Percentiles rank a stretch among this genome's conserved stretches.
These are phyloP conservation scores for Rubroboletus pulcherrimus DNA, from an alignment of 768 basidiomycete species.

Conservation along the genomic window DNA sequence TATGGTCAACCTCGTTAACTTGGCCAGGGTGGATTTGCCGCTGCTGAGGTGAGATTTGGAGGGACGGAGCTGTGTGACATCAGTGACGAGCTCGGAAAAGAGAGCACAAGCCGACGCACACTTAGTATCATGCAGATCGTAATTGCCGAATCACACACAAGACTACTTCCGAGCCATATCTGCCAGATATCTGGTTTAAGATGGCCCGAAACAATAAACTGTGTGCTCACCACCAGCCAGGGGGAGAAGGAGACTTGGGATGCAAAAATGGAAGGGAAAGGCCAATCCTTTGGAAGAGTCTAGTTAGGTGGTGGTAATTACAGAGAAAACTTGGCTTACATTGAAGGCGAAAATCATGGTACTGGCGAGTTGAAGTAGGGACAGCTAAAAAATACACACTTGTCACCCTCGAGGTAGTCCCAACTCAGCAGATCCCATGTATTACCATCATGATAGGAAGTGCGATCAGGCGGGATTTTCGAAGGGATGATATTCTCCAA, in stretches of 20 bases:
- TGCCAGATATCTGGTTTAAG: background rate
- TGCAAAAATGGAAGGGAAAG: background rate
- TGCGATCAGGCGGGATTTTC: background rate
- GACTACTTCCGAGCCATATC: slow-evolving; percentile 15
- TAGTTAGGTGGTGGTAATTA: background rate
- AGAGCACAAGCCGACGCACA: too few relatives aligned
- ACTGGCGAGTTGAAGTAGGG: slow-evolving; percentile 20
- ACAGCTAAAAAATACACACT: slow-evolving; percentile 9
- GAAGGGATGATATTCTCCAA: slow-evolving; percentile 19
- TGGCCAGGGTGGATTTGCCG: slow-evolving; percentile 3
- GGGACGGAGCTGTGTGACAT: too few relatives aligned
- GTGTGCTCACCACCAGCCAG: slow-evolving; percentile 8
- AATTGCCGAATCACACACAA: too few relatives aligned
- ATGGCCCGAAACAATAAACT: too few relatives aligned
- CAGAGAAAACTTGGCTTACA: background rate
- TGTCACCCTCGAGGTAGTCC: background rate
- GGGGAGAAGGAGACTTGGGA: background rate
- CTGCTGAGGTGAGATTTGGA: background rate
- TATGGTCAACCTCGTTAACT: slow-evolving; percentile 19
- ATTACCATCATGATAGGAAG: slow-evolving; percentile 17
- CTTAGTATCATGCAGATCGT: too few relatives aligned
- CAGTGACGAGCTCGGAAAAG: too few relatives aligned
- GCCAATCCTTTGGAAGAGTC: background rate
- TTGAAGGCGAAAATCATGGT: background rate
- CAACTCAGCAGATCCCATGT: background rate